Evolutionary conservation across 345 rosid genomes (phyloP), one percentile per base, ranked within the genome.

Genomic region (Corchorus olitorius): DNA sequence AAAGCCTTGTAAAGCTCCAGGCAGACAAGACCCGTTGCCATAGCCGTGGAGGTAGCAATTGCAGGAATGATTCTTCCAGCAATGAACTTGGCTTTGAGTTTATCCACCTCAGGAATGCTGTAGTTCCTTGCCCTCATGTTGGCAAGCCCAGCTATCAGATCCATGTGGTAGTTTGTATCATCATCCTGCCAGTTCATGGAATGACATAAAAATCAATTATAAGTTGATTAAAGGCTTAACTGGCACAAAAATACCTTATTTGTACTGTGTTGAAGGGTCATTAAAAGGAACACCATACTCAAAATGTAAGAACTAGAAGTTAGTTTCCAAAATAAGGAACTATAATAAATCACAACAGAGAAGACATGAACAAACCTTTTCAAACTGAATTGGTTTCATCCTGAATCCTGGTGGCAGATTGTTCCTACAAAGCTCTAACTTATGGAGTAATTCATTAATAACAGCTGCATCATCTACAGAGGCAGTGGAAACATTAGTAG

Each of bases 61-160:
- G 99, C 99, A 3, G 99, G 99, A 60, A 97, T 97, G 80, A 97
- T 97, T 84, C 97, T 94, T 77, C 99, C 99, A 1, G 99, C 99
- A 17, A 97, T 97, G 75, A 97, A 92, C 84, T 97, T 97, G 65
- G 99, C 99, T 76, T 97, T 97, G 65, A 97, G 91, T 82, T 97
- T 97, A 87, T 97, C 98, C 2, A 97, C 98, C 80, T 97, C 99
- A 0, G 97, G 97, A 70, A 94, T 90, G 77, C 91, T 81, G 80
- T 97, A 97, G 87, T 95, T 95, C 78, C 97, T 92, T 53, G 99
- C 99, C 84, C 99, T 93, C 99, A 95, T 95, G 89, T 95, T 95
- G 45, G 99, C 99, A 45, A 95, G 92, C 64, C 88, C 99, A 62
- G 98, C 94, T 55, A 95, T 97, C 84, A 92, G 56, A 83, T 97